Conservation (phyloP, 2,329 filamentous ascomycete genomes). For the Sporothrix pallida region DNA sequence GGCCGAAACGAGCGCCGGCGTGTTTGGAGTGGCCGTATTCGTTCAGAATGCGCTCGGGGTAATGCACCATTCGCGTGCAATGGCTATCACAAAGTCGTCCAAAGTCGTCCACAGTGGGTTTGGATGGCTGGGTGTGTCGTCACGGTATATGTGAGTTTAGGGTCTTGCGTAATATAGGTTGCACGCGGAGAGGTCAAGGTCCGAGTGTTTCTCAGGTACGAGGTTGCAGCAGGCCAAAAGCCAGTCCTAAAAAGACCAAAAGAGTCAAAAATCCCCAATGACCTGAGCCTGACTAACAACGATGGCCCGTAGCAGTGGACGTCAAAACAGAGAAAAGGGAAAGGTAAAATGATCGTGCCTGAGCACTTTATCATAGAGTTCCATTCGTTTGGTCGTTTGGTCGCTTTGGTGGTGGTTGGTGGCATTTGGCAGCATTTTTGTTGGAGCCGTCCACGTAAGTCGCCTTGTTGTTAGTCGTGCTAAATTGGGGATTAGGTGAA, state of each 20-base stretch:
- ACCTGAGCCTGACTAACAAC: too few species aligned
- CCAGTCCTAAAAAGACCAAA: too few species aligned
- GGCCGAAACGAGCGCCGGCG: not conserved
- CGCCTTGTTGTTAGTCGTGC: not conserved
- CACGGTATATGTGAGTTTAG: constrained; percentile 22
- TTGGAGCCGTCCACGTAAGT: not conserved
- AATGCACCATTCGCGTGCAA: constrained; percentile 18
- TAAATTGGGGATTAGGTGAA: not conserved
- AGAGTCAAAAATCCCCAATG: too few species aligned
- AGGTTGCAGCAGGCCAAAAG: not conserved
- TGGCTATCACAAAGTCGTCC: not conserved
- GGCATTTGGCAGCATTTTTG: constrained; percentile 3
- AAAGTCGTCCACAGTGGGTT: constrained; percentile 3
- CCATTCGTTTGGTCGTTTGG: constrained; percentile 4
- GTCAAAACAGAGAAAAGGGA: too few species aligned
- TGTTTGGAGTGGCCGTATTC: not conserved
- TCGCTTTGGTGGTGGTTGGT: not conserved
- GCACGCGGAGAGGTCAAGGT: constrained; percentile 4
- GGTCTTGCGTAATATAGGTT: constrained; percentile 24
- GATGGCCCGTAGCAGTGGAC: not conserved
- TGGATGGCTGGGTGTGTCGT: constrained; percentile 23
- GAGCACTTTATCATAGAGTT: not conserved
- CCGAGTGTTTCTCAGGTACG: not conserved
- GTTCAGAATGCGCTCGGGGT: not conserved
- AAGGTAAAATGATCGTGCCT: not conserved